Conservation (phyloP, 1,284 basidiomycete genomes). For the Ceraceosorus guamensis region DNA sequence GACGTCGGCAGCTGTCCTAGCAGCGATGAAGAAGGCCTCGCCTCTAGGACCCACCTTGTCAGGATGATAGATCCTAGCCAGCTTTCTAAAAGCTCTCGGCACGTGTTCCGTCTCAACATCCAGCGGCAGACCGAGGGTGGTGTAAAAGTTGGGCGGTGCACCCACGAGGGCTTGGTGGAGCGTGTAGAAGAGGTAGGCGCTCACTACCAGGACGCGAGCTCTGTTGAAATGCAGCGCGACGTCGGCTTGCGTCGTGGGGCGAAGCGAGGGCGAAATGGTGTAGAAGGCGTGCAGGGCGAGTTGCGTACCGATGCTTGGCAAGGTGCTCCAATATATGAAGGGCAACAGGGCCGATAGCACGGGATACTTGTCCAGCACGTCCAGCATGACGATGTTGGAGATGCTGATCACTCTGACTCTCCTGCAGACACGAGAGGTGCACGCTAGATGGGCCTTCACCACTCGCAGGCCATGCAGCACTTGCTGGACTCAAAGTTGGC, state of each 20-base stretch:
- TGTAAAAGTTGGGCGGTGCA: constrained; percentile 65
- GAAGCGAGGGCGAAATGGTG: not conserved
- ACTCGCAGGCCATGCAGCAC: too few species aligned
- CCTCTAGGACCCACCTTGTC: constrained; percentile 65
- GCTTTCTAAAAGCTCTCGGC: constrained; percentile 64
- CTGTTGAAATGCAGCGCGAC: constrained; percentile 8
- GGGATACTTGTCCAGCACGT: too few species aligned
- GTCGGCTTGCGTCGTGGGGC: not conserved
- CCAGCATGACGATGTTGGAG: too few species aligned
- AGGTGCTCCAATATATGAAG: not conserved
- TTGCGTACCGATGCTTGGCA: not conserved
- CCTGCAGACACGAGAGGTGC: too few species aligned
- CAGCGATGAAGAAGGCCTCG: constrained; percentile 63
- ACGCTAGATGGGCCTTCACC: too few species aligned
- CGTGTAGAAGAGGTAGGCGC: constrained; percentile 64
- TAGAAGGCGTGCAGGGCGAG: not conserved
- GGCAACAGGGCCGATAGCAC: not conserved
- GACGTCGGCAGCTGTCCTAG: constrained; percentile 70
- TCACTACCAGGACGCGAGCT: constrained; percentile 57
- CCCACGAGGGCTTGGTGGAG: constrained; percentile 57
- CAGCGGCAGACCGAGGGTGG: constrained; percentile 61
- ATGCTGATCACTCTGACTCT: too few species aligned
- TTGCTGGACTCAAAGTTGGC: too few species aligned
- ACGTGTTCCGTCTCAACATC: constrained; percentile 62
- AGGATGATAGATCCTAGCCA: constrained; percentile 69